phyloP scores from a whole-genome alignment of 306 rosid species.

The Vigna unguiculata region DNA sequence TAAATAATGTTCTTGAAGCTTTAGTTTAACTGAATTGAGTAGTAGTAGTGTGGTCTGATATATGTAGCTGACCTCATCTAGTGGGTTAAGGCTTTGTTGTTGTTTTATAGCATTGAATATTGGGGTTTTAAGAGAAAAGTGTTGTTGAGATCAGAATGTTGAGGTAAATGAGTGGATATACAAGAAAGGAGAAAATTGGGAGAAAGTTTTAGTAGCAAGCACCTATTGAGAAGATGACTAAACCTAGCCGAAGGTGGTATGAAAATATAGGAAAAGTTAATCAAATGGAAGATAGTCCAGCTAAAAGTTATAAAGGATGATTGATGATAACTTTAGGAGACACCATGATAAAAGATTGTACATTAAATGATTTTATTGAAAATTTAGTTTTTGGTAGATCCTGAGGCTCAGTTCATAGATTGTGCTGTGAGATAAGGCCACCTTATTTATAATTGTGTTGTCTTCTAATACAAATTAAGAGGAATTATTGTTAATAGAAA shows the following conservation, averaged over 20 bases:
- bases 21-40: no score
- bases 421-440: background rate
- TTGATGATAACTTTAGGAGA: slow-evolving; percentile 5
- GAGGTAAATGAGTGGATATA: slow-evolving; percentile 3
- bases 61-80: no score
- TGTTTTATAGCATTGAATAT: slow-evolving; percentile 1
- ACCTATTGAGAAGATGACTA: background rate
- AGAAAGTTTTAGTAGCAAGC: background rate
- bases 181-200: slow-evolving; percentile 15
- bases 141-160: background rate
- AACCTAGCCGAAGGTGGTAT: slow-evolving; percentile 25
- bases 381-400: background rate
- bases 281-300: background rate
- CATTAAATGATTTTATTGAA: slow-evolving; percentile 23
- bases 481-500: background rate
- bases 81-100: no score
- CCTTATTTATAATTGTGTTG: background rate
- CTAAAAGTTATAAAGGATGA: background rate
- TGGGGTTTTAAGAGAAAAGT: background rate
- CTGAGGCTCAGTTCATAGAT: background rate
- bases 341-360: background rate
- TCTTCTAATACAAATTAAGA: background rate
- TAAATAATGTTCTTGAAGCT: no score
- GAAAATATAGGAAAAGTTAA: slow-evolving; percentile 25
- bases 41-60: no score